phyloP scores from a whole-genome alignment of 2,329 filamentous ascomycete genomes.

The Stenocarpella maydis region DNA sequence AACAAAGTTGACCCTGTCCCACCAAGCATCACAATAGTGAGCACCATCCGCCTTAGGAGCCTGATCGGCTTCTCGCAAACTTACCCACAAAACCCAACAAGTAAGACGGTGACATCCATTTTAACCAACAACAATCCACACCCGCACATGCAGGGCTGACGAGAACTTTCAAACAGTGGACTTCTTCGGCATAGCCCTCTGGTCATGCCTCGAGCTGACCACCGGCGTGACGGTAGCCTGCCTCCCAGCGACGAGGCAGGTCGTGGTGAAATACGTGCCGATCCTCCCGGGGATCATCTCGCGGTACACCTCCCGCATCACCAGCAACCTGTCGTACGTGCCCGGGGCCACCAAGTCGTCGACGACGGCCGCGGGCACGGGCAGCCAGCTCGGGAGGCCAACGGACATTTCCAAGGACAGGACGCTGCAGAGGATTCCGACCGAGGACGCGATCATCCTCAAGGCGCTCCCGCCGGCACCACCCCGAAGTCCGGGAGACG shows the following conservation, averaged over 20 bases:
- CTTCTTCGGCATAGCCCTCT: slow-evolving; percentile 22
- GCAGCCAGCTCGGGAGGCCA: not conserved
- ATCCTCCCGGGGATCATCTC: slow-evolving; percentile 6
- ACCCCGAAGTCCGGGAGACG: not conserved
- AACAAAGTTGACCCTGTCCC: not conserved
- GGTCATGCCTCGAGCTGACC: slow-evolving; percentile 27
- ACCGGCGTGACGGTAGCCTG: slow-evolving; percentile 21
- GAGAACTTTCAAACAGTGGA: not conserved
- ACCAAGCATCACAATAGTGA: slow-evolving; percentile 1
- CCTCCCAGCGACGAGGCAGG: slow-evolving; percentile 17
- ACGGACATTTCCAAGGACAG: not conserved
- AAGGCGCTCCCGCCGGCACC: not conserved
- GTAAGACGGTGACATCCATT: not conserved
- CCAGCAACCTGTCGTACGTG: not conserved
- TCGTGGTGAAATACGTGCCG: slow-evolving; percentile 19
- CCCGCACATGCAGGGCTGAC: not conserved
- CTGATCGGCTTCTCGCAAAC: slow-evolving; percentile 17
- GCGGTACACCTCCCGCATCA: not conserved
- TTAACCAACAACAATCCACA: no score
- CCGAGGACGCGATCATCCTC: not conserved
- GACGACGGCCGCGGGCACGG: not conserved
- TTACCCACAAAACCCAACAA: slow-evolving; percentile 24
- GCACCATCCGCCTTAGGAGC: slow-evolving; percentile 18
- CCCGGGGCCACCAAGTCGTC: not conserved
- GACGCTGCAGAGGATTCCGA: slow-evolving; percentile 14